Conservation (phyloP, 345 rosid species). For the Populus nigra region DNA sequence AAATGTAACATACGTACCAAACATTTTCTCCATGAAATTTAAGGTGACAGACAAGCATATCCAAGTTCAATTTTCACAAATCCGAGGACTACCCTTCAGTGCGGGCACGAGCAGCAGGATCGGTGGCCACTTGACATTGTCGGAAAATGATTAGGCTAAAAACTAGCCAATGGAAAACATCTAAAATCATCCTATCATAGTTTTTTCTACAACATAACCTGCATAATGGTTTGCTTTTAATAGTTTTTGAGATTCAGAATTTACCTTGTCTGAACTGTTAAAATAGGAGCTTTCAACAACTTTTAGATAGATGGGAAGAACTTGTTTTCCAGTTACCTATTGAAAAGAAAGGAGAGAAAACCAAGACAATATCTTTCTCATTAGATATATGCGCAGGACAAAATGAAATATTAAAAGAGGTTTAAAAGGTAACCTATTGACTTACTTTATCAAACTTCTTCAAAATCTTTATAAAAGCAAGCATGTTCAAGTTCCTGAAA, state of each 20-base stretch:
- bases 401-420: slow-evolving; percentile 1
- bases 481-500: slow-evolving; percentile 90
- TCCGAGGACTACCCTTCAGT: background rate
- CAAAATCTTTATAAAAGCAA: slow-evolving; percentile 92
- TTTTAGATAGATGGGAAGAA: slow-evolving; percentile 81
- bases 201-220: slow-evolving; percentile 1
- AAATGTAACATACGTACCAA: slow-evolving; percentile 14
- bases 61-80: slow-evolving; percentile 17
- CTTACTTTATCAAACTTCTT: slow-evolving; percentile 92
- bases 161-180: slow-evolving; percentile 32
- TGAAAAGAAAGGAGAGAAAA: background rate
- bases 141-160: slow-evolving; percentile 21
- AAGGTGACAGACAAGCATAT: slow-evolving; percentile 33
- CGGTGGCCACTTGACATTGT: slow-evolving; percentile 45
- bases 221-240: slow-evolving; percentile 4
- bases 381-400: background rate
- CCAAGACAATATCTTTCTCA: background rate
- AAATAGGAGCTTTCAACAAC: slow-evolving; percentile 95
- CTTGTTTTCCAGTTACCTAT: slow-evolving; percentile 84
- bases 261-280: slow-evolving; percentile 92
- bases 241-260: slow-evolving; percentile 3
- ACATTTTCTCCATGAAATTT: background rate
- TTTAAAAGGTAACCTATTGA: background rate
- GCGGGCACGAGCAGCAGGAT: slow-evolving; percentile 22
- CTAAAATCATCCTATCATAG: slow-evolving; percentile 10